These are phyloP conservation scores for Globisporangium nunn DNA, from an alignment of 352 stramenopile genomes.

Conservation along the genomic window DNA sequence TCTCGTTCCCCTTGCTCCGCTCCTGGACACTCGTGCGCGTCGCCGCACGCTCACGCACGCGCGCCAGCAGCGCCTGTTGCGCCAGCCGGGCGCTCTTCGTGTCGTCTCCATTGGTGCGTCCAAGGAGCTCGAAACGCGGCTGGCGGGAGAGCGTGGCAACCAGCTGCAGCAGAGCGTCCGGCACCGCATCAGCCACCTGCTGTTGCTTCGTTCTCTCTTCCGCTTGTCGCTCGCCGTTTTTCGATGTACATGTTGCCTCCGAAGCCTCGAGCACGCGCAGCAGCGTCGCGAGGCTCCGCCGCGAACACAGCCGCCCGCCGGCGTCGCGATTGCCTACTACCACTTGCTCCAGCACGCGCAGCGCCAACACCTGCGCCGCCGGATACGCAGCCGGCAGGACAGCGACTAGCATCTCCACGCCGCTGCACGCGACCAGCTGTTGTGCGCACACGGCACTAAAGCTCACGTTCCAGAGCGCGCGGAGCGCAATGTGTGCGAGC, in stretches of 20 bases:
- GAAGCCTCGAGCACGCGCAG: conserved; percentile 1
- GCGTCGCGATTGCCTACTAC: neutral
- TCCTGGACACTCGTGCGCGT: neutral
- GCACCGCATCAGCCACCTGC: conserved; percentile 1
- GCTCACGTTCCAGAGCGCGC: conserved; percentile 15
- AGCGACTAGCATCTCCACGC: conserved; percentile 9
- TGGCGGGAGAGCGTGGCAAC: conserved; percentile 8
- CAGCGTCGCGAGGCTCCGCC: conserved; percentile 1
- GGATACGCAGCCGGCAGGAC: conserved; percentile 10
- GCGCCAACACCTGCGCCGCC: conserved; percentile 8
- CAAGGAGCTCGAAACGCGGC: neutral
- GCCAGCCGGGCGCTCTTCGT: neutral
- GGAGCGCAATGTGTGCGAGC: conserved; percentile 16
- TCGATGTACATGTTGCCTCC: neutral
- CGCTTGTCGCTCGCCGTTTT: neutral
- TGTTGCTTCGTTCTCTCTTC: neutral
- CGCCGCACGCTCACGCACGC: neutral
- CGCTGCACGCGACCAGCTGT: conserved; percentile 5
- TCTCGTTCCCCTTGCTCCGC: no score
- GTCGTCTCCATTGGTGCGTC: neutral
- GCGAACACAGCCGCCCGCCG: neutral
- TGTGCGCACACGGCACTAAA: conserved; percentile 1
- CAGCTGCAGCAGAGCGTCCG: conserved; percentile 2
- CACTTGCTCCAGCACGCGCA: conserved; percentile 17
- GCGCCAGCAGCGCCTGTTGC: neutral